Percentiles rank a stretch among this genome's conserved stretches.
Evolutionary conservation across 1,284 basidiomycete species (phyloP).

Genomic region (Pascua guehoae): DNA sequence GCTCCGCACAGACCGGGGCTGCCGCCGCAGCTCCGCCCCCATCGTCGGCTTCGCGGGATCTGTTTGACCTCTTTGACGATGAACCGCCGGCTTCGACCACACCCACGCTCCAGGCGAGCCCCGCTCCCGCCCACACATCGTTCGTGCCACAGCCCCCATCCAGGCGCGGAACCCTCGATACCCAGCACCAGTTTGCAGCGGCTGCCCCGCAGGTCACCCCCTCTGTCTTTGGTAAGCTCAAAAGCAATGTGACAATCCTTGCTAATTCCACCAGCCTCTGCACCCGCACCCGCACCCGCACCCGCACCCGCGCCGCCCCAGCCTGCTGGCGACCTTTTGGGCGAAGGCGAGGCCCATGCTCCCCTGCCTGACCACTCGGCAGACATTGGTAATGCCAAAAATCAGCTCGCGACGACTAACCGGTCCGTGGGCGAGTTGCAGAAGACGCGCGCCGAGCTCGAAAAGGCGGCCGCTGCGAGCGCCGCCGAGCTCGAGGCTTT

Average conservation of each 20-base stretch:
- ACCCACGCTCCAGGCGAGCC: not conserved
- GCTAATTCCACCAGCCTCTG: too few species aligned
- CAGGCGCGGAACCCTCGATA: conserved; percentile 8
- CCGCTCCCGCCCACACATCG: conserved; percentile 7
- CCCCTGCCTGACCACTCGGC: conserved; percentile 51
- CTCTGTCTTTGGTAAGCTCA: conserved; percentile 12
- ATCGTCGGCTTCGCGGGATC: conserved; percentile 34
- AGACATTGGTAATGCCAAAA: conserved; percentile 80
- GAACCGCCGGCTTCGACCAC: not conserved
- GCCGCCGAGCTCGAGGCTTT: conserved; percentile 57
- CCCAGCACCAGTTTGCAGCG: too few species aligned
- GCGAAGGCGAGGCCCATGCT: conserved; percentile 35
- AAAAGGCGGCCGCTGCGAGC: conserved; percentile 54
- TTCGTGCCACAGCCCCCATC: conserved; percentile 30
- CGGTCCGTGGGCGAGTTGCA: conserved; percentile 46
- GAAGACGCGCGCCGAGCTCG: conserved; percentile 43
- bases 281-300: too few species aligned
- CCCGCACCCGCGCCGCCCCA: not conserved
- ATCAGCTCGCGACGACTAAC: conserved; percentile 76
- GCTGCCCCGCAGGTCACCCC: too few species aligned
- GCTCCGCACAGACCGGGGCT: conserved; percentile 7
- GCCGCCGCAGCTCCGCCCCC: not conserved
- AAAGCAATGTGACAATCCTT: too few species aligned
- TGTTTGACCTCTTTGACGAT: conserved; percentile 49
- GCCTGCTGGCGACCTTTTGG: conserved; percentile 37